These are phyloP conservation scores for Klebsormidium nitens DNA, from an alignment of 139 green algal species.

Conservation along the genomic window DNA sequence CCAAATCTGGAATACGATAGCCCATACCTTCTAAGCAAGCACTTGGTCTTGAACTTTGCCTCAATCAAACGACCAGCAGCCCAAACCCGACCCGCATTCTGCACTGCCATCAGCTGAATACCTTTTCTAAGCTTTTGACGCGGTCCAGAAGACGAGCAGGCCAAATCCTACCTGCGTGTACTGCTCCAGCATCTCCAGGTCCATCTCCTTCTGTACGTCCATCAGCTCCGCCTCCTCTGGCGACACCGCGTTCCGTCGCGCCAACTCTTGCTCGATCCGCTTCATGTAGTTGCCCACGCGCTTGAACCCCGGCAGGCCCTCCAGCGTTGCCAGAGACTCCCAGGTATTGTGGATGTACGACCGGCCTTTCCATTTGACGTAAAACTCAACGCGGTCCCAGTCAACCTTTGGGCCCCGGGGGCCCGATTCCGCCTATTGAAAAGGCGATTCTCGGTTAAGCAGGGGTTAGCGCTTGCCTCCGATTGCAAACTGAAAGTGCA, in stretches of 20 bases:
- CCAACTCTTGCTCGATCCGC: slow-evolving; percentile 55
- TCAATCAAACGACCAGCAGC: too few species aligned
- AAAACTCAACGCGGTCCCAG: slow-evolving; percentile 65
- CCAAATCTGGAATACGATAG: not conserved
- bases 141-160: too few species aligned
- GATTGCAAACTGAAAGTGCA: too few species aligned
- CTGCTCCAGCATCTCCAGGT: slow-evolving; percentile 67
- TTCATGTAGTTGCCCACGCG: slow-evolving; percentile 88
- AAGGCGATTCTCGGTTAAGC: too few species aligned
- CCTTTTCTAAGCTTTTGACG: not conserved
- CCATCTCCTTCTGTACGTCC: slow-evolving; percentile 60
- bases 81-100: too few species aligned
- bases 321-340: slow-evolving; percentile 58
- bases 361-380: slow-evolving; percentile 83
- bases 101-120: not conserved
- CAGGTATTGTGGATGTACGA: slow-evolving; percentile 83
- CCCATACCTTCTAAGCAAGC: not conserved
- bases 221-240: slow-evolving; percentile 77
- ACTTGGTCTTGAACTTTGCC: not conserved
- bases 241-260: slow-evolving; percentile 39
- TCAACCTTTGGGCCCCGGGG: not conserved
- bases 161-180: slow-evolving; percentile 48
- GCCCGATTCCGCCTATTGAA: slow-evolving; percentile 20
- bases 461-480: too few species aligned
- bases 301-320: slow-evolving; percentile 73